Conservation (phyloP, 2,329 filamentous ascomycete species). For the Grosmannia penicillata region DNA sequence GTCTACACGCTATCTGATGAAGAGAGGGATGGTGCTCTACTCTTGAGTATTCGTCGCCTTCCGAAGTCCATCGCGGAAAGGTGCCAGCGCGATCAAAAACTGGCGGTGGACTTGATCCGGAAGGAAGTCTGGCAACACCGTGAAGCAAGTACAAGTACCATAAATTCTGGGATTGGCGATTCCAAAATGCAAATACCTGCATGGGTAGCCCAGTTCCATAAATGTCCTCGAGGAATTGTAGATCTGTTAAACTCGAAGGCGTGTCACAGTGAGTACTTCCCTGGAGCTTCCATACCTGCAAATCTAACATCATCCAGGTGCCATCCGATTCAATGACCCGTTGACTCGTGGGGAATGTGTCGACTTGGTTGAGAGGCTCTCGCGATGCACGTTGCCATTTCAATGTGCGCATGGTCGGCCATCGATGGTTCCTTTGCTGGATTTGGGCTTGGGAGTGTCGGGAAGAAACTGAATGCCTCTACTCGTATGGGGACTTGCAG, state of each 20-base stretch:
- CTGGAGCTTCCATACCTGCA: no score
- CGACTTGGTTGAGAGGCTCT: constrained; percentile 40
- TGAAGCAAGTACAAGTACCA: no score
- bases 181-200: no score
- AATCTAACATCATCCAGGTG: constrained; percentile 23
- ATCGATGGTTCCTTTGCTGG: constrained; percentile 47
- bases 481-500: no score
- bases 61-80: constrained; percentile 63
- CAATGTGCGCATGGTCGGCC: constrained; percentile 70
- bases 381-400: constrained; percentile 56
- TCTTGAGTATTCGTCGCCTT: constrained; percentile 39
- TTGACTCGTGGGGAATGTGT: constrained; percentile 43
- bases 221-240: constrained; percentile 60
- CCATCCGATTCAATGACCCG: constrained; percentile 75
- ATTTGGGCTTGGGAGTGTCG: constrained; percentile 22
- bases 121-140: constrained; percentile 47
- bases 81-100: constrained; percentile 54
- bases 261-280: constrained; percentile 43
- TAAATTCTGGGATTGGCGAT: no score
- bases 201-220: constrained; percentile 52
- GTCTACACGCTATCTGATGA: constrained; percentile 29
- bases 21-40: constrained; percentile 4
- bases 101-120: constrained; percentile 62
- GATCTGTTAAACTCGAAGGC: constrained; percentile 64
- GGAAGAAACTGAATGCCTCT: no score